Conservation (phyloP, 2,329 filamentous ascomycete genomes). For the Colletotrichum graminicola region DNA sequence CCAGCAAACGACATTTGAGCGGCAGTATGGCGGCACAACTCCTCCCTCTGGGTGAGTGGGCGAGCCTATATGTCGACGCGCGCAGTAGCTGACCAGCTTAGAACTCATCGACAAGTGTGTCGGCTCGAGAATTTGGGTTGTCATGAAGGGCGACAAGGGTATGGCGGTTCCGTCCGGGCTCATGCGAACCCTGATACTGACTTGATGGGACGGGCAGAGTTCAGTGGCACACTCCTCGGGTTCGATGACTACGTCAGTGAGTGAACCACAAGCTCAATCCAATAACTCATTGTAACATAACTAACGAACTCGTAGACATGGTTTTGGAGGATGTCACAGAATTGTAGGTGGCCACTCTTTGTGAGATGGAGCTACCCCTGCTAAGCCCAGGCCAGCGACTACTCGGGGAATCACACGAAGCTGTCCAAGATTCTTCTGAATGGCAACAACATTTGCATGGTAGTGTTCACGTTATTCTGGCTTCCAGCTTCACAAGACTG, state of each 20-base stretch:
- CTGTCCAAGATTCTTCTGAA: constrained; percentile 95
- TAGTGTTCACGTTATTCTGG: constrained; percentile 56
- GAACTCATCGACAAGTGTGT: constrained; percentile 99
- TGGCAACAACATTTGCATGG: constrained; percentile 99
- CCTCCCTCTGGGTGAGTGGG: constrained; percentile 72
- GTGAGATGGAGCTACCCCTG: constrained; percentile 15
- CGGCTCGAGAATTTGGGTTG: constrained; percentile 96
- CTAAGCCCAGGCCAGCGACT: constrained; percentile 75
- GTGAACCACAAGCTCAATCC: constrained; percentile 57
- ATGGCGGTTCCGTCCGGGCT: constrained; percentile 41
- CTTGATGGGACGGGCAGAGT: constrained; percentile 71
- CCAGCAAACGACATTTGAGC: neutral
- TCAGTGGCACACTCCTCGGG: constrained; percentile 91
- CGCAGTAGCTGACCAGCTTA: constrained; percentile 55
- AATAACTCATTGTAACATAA: neutral
- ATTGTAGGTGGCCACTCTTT: constrained; percentile 71
- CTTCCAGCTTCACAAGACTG: neutral
- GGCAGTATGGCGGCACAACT: constrained; percentile 77
- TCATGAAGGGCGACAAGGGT: constrained; percentile 99
- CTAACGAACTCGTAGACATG: constrained; percentile 78
- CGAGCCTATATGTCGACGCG: neutral
- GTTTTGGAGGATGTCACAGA: constrained; percentile 97
- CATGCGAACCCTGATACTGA: constrained; percentile 10
- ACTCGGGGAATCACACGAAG: constrained; percentile 87
- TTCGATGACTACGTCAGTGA: constrained; percentile 99